Conservation (phyloP, 2,329 filamentous ascomycete species). For the Penicillium sp. region DNA sequence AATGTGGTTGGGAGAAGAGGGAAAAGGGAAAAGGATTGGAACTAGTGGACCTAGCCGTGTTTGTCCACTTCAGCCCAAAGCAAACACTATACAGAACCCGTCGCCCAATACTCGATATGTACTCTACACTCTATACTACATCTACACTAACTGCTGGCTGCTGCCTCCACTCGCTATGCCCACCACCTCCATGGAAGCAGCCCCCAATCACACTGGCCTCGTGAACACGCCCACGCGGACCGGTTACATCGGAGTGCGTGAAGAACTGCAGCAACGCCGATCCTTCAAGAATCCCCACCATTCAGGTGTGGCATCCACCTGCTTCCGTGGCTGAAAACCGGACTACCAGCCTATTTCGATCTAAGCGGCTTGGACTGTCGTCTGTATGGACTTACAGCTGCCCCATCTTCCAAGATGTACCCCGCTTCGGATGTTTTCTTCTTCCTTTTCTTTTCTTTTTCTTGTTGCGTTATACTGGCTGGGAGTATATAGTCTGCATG, state of each 20-base stretch:
- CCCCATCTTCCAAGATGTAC: background rate
- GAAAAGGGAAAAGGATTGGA: background rate
- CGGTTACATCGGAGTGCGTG: conserved; percentile 11
- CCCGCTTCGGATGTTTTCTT: conserved; percentile 2
- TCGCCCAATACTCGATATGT: too few relatives aligned
- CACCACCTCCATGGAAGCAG: too few relatives aligned
- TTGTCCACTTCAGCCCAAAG: background rate
- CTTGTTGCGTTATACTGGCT: background rate
- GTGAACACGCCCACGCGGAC: background rate
- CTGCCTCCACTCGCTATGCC: too few relatives aligned
- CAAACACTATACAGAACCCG: too few relatives aligned
- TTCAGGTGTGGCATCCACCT: conserved; percentile 9
- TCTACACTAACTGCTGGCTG: background rate
- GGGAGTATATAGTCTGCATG: background rate
- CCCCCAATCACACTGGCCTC: background rate
- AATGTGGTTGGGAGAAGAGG: too few relatives aligned
- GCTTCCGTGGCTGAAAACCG: conserved; percentile 9
- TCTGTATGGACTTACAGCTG: background rate
- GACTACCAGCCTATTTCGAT: conserved; percentile 13
- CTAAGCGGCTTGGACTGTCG: background rate
- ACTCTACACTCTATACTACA: background rate
- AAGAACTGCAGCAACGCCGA: conserved; percentile 24
- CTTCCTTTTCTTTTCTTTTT: too few relatives aligned
- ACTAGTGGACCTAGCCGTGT: too few relatives aligned
- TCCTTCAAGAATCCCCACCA: conserved; percentile 20